These are phyloP conservation scores for Arabis alpina DNA, from an alignment of 345 rosid species.

Conservation along the genomic window DNA sequence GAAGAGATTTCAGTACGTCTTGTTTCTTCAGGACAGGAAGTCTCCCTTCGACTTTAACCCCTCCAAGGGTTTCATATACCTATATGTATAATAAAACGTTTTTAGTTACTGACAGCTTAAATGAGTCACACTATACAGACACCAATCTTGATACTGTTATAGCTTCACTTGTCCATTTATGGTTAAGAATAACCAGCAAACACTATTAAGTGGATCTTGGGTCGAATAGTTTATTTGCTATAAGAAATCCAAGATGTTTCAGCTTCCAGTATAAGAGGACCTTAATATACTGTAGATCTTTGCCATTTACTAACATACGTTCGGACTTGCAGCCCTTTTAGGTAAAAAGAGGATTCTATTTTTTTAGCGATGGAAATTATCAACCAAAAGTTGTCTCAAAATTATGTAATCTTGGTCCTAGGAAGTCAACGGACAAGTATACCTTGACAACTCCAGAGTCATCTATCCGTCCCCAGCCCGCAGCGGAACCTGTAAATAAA, in stretches of 20 bases:
- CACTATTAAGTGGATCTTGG: constrained; percentile 5
- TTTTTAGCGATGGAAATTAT: constrained; percentile 1
- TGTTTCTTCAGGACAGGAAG: constrained; percentile 74
- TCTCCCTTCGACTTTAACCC: constrained; percentile 84
- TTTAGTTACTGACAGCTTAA: constrained; percentile 30
- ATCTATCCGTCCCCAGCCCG: constrained; percentile 95
- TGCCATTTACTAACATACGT: background rate
- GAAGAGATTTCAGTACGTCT: constrained; percentile 68
- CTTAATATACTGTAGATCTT: background rate
- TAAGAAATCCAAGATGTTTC: constrained; percentile 17
- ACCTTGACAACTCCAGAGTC: constrained; percentile 98
- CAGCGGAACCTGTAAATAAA: constrained; percentile 75
- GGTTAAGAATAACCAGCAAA: constrained; percentile 11
- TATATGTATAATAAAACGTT: constrained; percentile 33
- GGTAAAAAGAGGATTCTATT: background rate
- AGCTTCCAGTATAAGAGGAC: constrained; percentile 18
- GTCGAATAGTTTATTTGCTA: background rate
- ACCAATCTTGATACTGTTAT: background rate
- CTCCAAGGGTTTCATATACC: constrained; percentile 89
- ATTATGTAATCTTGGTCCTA: background rate
- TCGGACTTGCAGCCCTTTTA: constrained; percentile 14
- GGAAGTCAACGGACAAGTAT: constrained; percentile 14
- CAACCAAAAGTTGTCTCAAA: constrained; percentile 17
- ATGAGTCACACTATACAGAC: constrained; percentile 17
- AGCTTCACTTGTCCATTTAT: background rate